A percentile compares a stretch with the other conserved stretches of the same genome.
phyloP scores from a whole-genome alignment of 345 rosid genomes.

The Pistacia vera region DNA sequence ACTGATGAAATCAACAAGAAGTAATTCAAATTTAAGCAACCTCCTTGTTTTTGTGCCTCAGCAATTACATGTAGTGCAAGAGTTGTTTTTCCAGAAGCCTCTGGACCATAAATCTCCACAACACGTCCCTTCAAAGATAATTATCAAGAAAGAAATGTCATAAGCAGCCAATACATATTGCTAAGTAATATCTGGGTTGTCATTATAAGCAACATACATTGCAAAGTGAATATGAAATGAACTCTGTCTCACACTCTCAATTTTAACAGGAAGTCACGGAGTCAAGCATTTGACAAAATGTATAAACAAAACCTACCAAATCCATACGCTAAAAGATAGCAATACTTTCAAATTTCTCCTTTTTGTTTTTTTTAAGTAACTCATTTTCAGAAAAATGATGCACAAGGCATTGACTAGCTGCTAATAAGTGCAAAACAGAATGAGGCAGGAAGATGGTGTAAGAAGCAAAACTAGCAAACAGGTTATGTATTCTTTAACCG shows the following conservation, averaged over 20 bases:
- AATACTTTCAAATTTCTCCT: neutral
- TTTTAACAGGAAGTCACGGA: neutral
- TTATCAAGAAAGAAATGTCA: constrained; percentile 17
- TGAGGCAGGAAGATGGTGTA: neutral
- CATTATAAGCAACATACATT: neutral
- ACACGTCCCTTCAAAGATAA: constrained; percentile 76
- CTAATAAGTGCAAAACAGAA: neutral
- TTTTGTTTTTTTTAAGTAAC: neutral
- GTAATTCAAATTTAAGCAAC: constrained; percentile 31
- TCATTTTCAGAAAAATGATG: neutral
- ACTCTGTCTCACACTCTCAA: neutral
- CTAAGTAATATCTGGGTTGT: constrained; percentile 1
- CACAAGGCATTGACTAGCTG: neutral
- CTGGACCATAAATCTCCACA: constrained; percentile 97
- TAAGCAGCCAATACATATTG: constrained; percentile 22
- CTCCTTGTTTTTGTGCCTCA: constrained; percentile 98
- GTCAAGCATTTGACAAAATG: neutral
- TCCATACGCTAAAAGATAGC: neutral
- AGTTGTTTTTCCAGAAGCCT: constrained; percentile 99
- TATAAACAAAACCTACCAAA: neutral
- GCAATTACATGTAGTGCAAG: constrained; percentile 96
- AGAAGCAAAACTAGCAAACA: neutral
- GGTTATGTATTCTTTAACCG: neutral
- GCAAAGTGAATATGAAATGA: neutral
- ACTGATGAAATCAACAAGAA: neutral